Conservation (phyloP, 768 basidiomycete species). For the Hericium erinaceus region DNA sequence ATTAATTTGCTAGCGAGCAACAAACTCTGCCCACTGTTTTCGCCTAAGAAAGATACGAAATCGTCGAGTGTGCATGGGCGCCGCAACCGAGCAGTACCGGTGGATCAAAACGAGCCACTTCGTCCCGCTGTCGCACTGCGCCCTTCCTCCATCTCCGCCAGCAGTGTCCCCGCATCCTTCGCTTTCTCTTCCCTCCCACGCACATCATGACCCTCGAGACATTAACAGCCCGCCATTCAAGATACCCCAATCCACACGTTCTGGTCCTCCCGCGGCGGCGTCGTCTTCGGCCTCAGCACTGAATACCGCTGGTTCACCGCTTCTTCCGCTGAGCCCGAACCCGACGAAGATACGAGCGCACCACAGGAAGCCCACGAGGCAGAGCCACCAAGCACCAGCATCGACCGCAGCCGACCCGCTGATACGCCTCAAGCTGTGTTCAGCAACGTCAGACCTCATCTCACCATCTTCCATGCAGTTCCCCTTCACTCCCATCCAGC, state of each 20-base stretch:
- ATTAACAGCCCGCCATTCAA: constrained; percentile 36
- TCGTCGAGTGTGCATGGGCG: no score
- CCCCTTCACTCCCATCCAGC: no score
- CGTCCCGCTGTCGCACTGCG: no score
- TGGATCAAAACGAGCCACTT: no score
- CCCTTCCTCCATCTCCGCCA: constrained; percentile 6
- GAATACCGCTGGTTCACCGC: constrained; percentile 36
- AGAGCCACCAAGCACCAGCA: constrained; percentile 3
- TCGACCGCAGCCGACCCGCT: constrained; percentile 17
- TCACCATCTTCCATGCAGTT: no score
- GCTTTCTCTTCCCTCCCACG: constrained; percentile 13
- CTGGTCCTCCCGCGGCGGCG: constrained; percentile 69
- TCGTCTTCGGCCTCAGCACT: constrained; percentile 49
- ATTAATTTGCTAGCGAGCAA: no score
- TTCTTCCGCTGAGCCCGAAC: constrained; percentile 25
- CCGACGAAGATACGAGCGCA: constrained; percentile 2
- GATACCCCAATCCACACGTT: constrained; percentile 60
- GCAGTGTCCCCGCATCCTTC: constrained; percentile 14
- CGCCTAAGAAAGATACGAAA: no score
- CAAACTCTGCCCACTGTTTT: no score
- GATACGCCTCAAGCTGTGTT: no score
- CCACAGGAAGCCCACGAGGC: constrained; percentile 7
- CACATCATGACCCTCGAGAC: constrained; percentile 19
- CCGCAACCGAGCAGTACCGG: no score
- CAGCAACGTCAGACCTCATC: no score